Percentiles rank a stretch among this genome's conserved stretches.
Evolutionary conservation across 352 stramenopile species (phyloP).

Genomic region (Globisporangium rhizosaccharum): DNA sequence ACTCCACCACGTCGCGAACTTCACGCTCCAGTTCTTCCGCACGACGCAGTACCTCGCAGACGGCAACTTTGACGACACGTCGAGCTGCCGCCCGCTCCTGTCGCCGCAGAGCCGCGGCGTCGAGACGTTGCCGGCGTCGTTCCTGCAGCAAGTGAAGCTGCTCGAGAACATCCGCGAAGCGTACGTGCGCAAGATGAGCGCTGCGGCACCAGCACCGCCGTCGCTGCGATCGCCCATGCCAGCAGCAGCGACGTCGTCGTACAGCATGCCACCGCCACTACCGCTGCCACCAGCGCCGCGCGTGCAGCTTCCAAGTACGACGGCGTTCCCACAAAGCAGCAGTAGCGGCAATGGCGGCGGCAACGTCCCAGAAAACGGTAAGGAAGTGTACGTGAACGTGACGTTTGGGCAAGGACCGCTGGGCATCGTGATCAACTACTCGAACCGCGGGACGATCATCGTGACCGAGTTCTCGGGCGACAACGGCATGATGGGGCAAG

Average conservation of each 20-base stretch:
- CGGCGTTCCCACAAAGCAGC: background rate
- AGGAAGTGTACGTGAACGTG: constrained; percentile 50
- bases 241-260: background rate
- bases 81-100: constrained; percentile 50
- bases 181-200: constrained; percentile 22
- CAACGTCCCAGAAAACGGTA: constrained; percentile 8
- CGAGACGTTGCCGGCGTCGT: constrained; percentile 58
- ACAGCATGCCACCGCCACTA: background rate
- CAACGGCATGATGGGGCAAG: constrained; percentile 63
- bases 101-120: constrained; percentile 30
- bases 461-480: constrained; percentile 81
- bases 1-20: constrained; percentile 70
- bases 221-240: constrained; percentile 7
- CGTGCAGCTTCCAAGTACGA: background rate
- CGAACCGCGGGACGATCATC: constrained; percentile 56
- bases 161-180: constrained; percentile 54
- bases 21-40: constrained; percentile 70
- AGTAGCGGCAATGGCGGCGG: background rate
- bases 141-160: constrained; percentile 65
- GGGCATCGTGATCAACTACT: constrained; percentile 84
- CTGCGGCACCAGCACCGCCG: constrained; percentile 7
- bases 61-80: constrained; percentile 58
- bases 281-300: too few relatives aligned
- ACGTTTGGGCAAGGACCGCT: constrained; percentile 65
- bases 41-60: constrained; percentile 51